These are phyloP conservation scores for Sugiyamaella castrensis DNA, from an alignment of 1,139 yeast genomes.

Conservation along the genomic window DNA sequence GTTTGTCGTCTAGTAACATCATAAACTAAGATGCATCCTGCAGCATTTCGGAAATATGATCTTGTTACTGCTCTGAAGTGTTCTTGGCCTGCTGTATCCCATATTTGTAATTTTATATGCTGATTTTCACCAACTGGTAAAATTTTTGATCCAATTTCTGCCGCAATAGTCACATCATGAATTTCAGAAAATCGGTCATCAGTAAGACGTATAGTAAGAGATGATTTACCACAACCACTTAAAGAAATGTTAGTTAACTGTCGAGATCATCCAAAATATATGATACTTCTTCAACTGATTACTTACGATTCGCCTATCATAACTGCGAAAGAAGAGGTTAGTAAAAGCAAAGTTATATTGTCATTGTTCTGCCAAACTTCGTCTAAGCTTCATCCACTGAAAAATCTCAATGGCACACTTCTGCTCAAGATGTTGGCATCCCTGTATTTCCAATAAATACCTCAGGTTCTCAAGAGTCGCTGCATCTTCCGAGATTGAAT, in stretches of 20 bases:
- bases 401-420: too few relatives aligned
- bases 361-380: too few relatives aligned
- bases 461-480: too few relatives aligned
- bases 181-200: constrained; percentile 38
- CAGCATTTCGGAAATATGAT: constrained; percentile 79
- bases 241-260: not conserved
- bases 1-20: constrained; percentile 76
- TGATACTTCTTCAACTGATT: not conserved
- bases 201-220: constrained; percentile 37
- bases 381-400: too few relatives aligned
- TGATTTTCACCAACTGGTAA: constrained; percentile 32
- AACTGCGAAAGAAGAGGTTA: constrained; percentile 14
- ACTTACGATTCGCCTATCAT: constrained; percentile 32
- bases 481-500: too few relatives aligned
- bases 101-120: constrained; percentile 30
- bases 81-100: constrained; percentile 94
- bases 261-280: too few relatives aligned
- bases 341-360: too few relatives aligned
- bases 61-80: constrained; percentile 89
- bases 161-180: constrained; percentile 41
- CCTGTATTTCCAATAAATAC: too few relatives aligned
- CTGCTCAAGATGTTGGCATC: too few relatives aligned
- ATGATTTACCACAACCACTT: constrained; percentile 40
- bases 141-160: constrained; percentile 40
- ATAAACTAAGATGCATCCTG: constrained; percentile 79